phyloP scores from a whole-genome alignment of 768 basidiomycete species.

The Erythrobasidium yunnanense region DNA sequence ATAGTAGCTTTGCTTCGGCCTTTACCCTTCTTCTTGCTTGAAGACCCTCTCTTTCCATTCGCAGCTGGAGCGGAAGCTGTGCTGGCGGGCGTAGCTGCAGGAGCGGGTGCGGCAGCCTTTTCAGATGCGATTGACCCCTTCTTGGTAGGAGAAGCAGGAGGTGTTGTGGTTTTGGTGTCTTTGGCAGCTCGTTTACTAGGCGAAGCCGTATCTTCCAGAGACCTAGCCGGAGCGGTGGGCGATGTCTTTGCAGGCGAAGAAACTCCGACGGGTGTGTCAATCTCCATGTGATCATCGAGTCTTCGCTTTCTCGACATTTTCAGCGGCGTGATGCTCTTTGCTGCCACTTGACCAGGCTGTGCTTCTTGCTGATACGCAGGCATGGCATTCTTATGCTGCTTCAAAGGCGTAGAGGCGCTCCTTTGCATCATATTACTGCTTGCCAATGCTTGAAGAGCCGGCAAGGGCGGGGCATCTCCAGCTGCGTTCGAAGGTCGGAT shows the following conservation, averaged over 20 bases:
- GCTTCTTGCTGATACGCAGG: background rate
- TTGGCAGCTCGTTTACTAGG: slow-evolving; percentile 4
- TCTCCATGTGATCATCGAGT: background rate
- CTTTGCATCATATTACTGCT: background rate
- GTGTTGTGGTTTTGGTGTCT: background rate
- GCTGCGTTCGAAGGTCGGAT: background rate
- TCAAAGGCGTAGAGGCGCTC: background rate
- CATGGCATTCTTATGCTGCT: background rate
- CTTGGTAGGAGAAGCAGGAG: background rate
- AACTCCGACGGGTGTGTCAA: background rate
- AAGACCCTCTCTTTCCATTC: too few species aligned
- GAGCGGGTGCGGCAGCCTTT: background rate
- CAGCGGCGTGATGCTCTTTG: slow-evolving; percentile 7
- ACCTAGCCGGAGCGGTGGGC: background rate
- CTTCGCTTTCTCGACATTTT: slow-evolving; percentile 7
- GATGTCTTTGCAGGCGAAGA: too few species aligned
- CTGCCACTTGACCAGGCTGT: background rate
- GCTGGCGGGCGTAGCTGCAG: too few species aligned
- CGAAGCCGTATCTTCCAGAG: background rate
- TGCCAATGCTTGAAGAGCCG: slow-evolving; percentile 9
- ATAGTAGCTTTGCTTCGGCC: background rate
- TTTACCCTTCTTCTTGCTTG: too few species aligned
- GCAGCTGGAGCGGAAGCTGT: too few species aligned
- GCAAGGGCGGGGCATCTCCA: too few species aligned
- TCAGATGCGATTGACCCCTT: background rate